Evolutionary conservation across 2,329 filamentous ascomycete genomes (phyloP), one percentile per base, ranked within the genome.

Genomic region (Cladosporium phlei): DNA sequence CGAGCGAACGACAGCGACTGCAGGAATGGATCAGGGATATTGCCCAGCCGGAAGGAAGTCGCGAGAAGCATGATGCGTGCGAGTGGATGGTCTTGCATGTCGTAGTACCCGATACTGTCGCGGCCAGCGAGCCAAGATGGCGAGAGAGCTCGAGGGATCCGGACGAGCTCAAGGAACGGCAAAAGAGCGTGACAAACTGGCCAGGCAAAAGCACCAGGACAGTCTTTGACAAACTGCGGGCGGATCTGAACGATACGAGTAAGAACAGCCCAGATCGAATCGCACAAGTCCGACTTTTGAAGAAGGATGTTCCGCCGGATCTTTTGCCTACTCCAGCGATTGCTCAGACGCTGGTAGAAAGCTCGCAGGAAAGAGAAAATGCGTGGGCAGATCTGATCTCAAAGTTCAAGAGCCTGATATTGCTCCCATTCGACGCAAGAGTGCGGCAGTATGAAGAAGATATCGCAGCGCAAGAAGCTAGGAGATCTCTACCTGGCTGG

Each of bases 371-470:
- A 58, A 79, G 86, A 32, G 83, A 89, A 55, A 82, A 80, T 55
- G 86, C 89, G 2, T 94, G 93, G 83, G 75, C 79, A 22, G 90
- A 97, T 59, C 69, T 97, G 17, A 79, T 97, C 33, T 74, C 80
- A 46, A 95, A 94, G 66, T 78, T 97, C 59, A 96, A 96, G 69
- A 82, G 79, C 42, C 74, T 89, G 20, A 96, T 98, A 42, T 71
- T 98, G 20, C 79, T 80, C 5, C 95, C 90, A 1, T 98, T 98
- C 62, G 91, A 97, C 68, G 76, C 83, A 56, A 81, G 93, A 7
- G 93, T 98, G 1, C 82, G 80, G 16, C 91, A 97, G 59, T 98
- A 98, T 64, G 93, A 98, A 66, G 90, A 96, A 50, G 93, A 98
- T 57, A 95, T 98, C 56, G 86, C 88, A 52, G 93, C 96, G 65